Evolutionary conservation across 345 rosid genomes (phyloP).

Genomic region (Eutrema heterophyllum): DNA sequence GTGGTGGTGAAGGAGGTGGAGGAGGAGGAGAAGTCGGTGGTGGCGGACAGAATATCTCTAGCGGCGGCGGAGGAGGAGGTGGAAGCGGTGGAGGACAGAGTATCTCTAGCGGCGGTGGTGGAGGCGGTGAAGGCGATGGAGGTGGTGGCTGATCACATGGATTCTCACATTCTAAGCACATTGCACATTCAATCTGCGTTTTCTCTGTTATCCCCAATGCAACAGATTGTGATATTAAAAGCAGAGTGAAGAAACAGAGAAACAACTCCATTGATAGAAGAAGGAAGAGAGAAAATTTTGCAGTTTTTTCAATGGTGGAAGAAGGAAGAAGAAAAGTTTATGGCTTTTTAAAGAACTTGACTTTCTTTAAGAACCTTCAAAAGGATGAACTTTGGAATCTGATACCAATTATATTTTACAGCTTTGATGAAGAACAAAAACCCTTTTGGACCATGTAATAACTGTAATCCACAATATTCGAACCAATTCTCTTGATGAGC

Average conservation of each 20-base stretch:
- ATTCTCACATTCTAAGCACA: constrained; percentile 33
- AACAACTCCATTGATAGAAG: background rate
- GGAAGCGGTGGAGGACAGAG: constrained; percentile 25
- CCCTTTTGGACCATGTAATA: constrained; percentile 22
- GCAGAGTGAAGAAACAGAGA: constrained; percentile 28
- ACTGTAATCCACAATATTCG: constrained; percentile 22
- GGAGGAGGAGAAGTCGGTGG: constrained; percentile 27
- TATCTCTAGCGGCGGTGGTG: constrained; percentile 26
- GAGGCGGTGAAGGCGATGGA: constrained; percentile 16
- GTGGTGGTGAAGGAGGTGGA: constrained; percentile 29
- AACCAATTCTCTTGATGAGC: constrained; percentile 11
- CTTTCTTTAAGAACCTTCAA: constrained; percentile 18
- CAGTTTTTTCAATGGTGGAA: background rate
- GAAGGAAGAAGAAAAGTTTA: background rate
- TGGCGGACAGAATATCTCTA: constrained; percentile 21
- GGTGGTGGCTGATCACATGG: constrained; percentile 32
- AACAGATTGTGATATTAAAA: constrained; percentile 11
- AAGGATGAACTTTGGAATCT: constrained; percentile 27
- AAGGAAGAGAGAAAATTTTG: background rate
- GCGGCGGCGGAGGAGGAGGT: constrained; percentile 28
- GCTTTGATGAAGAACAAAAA: constrained; percentile 24
- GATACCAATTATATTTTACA: constrained; percentile 17
- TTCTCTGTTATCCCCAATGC: constrained; percentile 1
- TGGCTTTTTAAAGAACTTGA: constrained; percentile 22
- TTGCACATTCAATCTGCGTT: constrained; percentile 20